A percentile compares a stretch with the other conserved stretches of the same genome.
phyloP scores from a whole-genome alignment of 257 asterid genomes.

The Solanum megistacrolobum region DNA sequence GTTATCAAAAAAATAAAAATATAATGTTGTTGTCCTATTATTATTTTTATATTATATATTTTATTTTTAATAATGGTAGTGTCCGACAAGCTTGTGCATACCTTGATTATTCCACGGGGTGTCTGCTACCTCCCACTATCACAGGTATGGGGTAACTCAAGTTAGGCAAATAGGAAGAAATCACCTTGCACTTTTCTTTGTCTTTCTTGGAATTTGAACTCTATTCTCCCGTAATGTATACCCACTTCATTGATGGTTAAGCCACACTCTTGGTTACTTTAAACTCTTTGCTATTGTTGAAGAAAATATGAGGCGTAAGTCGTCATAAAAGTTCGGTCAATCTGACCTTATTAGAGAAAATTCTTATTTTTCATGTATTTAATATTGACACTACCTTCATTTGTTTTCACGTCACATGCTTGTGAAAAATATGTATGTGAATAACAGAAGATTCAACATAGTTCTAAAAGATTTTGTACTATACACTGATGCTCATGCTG shows the following conservation, averaged over 20 bases:
- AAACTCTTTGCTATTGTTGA: neutral
- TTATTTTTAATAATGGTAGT: neutral
- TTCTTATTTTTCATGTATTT: neutral
- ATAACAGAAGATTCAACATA: neutral
- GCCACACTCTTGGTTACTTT: neutral
- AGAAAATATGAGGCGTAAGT: neutral
- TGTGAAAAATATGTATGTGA: neutral
- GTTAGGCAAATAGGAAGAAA: neutral
- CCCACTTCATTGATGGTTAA: neutral
- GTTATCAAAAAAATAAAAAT: too few relatives aligned
- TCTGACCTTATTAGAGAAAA: neutral
- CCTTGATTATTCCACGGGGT: neutral
- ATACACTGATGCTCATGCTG: neutral
- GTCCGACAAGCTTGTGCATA: neutral
- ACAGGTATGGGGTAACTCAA: neutral
- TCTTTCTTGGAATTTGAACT: neutral
- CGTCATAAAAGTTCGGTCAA: neutral
- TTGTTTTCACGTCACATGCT: neutral
- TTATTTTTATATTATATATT: neutral
- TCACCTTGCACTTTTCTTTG: neutral
- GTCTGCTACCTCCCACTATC: neutral
- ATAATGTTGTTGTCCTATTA: neutral
- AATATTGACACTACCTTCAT: neutral
- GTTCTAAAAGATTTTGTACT: neutral
- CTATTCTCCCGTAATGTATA: neutral